These are phyloP conservation scores for Aspergillus carbonarius DNA, from an alignment of 2,329 filamentous ascomycete species.

Conservation along the genomic window DNA sequence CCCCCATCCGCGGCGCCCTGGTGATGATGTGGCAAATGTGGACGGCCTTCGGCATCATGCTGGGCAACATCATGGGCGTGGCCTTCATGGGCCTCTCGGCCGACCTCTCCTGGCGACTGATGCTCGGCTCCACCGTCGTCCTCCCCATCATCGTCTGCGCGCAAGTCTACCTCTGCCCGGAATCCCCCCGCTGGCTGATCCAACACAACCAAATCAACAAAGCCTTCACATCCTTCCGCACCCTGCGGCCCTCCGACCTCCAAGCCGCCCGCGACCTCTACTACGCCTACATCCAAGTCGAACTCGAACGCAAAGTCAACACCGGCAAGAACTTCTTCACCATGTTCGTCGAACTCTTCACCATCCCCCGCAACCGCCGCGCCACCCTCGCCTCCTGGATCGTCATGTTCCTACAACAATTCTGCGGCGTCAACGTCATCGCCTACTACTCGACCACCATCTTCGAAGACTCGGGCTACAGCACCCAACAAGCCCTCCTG, in stretches of 20 bases:
- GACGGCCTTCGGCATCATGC: conserved; percentile 48
- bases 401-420: conserved; percentile 67
- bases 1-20: conserved; percentile 50
- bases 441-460: conserved; percentile 64
- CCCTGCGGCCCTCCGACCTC: conserved; percentile 51
- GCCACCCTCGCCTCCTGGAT: conserved; percentile 58
- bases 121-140: conserved; percentile 67
- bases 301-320: conserved; percentile 57
- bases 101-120: conserved; percentile 65
- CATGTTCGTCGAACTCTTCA: conserved; percentile 59
- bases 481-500: conserved; percentile 53
- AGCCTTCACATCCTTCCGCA: conserved; percentile 51
- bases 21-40: conserved; percentile 57
- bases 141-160: conserved; percentile 55
- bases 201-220: conserved; percentile 46
- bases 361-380: conserved; percentile 62
- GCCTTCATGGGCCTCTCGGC: conserved; percentile 42
- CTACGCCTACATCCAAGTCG: conserved; percentile 59
- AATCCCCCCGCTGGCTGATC: conserved; percentile 54
- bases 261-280: conserved; percentile 58
- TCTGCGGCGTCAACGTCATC: conserved; percentile 57
- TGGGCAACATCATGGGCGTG: conserved; percentile 51
- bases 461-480: conserved; percentile 57
- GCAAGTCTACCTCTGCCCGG: conserved; percentile 66
- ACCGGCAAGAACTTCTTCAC: conserved; percentile 53